phyloP scores from a whole-genome alignment of 1,139 yeast genomes.

The Taphrina communis region DNA sequence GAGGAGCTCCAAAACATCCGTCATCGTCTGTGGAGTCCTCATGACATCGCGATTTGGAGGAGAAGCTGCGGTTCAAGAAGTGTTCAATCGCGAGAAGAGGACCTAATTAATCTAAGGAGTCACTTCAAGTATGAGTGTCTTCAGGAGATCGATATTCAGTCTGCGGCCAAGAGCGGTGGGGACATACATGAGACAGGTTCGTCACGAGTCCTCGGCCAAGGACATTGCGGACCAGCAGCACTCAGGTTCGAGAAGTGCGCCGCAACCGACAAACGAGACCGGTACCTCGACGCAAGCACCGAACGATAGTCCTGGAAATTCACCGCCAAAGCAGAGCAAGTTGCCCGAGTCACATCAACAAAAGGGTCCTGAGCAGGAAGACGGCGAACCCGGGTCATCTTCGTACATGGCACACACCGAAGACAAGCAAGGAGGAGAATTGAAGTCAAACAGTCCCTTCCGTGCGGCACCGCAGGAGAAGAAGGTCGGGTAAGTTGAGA shows the following conservation, averaged over 20 bases:
- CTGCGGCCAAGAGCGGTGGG: not conserved
- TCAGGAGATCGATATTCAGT: not conserved
- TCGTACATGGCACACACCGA: slow-evolving; percentile 28
- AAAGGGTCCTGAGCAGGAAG: slow-evolving; percentile 28
- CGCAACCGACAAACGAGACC: slow-evolving; percentile 37
- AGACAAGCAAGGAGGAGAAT: slow-evolving; percentile 22
- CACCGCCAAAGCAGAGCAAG: slow-evolving; percentile 1
- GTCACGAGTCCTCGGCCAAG: slow-evolving; percentile 25
- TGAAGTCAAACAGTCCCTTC: slow-evolving; percentile 36
- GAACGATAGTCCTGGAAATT: slow-evolving; percentile 6
- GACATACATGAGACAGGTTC: slow-evolving; percentile 2
- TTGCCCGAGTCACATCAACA: slow-evolving; percentile 18
- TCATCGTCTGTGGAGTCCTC: not conserved
- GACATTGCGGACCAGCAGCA: slow-evolving; percentile 33
- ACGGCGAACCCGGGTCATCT: slow-evolving; percentile 20
- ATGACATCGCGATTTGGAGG: not conserved
- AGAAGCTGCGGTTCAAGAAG: not conserved
- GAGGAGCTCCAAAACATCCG: not conserved
- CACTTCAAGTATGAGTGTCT: not conserved
- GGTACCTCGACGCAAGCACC: slow-evolving; percentile 39
- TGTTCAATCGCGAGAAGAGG: no score
- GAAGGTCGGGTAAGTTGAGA: slow-evolving; percentile 19
- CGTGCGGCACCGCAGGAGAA: slow-evolving; percentile 36
- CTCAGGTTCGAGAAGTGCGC: slow-evolving; percentile 37
- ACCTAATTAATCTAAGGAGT: not conserved